Evolutionary conservation across 352 stramenopile species (phyloP), one percentile per base, ranked within the genome.

Genomic region (Thraustotheca clavata): DNA sequence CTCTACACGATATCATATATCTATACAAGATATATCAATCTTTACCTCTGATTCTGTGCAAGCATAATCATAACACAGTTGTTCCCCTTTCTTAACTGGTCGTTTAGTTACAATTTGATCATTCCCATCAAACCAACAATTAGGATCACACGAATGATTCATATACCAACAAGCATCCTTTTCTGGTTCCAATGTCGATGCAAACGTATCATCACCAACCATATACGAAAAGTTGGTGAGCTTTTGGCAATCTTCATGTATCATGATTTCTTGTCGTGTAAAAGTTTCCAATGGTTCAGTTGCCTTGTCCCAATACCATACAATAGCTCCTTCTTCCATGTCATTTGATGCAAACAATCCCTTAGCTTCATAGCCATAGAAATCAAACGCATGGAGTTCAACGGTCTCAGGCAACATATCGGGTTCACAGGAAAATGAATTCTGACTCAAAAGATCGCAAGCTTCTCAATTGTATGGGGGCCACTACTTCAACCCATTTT

Each of bases 51-150:
- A 57, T 39, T 65, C 57, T 20, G 57, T 65, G 39, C 57, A 65
- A 20, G 57, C 57, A 43, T 65, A 65, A 33, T 65, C 57, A 46
- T 65, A 65, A 54, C 57, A 65, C 14, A 65, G 26, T 32, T 65
- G 57, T 26, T 65, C 57, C 12, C 57, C 57, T 27, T 55, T 65
- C 39, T 55, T 50, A 7, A 65, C 57, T 20, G 57, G 20, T 6
- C 57, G 57, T 6, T 29, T 29, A 26, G 57, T 65, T 18, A 65
- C 57, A 33, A 65, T 52, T 65, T 65, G 46, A 9, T 34, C 57
- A 20, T 65, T 46, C 26, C 57, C 57, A 57, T 65, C 57, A 55
- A 65, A 65, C 57, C 57, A 65, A 46, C 57, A 65, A 32, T 65
- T 65, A 31, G 57, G 57, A 24, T 65, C 57, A 46, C 57, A 65